Base-by-base conservation (phyloP, 768 basidiomycete genomes). In the Tubosaeta sp. region DNA sequence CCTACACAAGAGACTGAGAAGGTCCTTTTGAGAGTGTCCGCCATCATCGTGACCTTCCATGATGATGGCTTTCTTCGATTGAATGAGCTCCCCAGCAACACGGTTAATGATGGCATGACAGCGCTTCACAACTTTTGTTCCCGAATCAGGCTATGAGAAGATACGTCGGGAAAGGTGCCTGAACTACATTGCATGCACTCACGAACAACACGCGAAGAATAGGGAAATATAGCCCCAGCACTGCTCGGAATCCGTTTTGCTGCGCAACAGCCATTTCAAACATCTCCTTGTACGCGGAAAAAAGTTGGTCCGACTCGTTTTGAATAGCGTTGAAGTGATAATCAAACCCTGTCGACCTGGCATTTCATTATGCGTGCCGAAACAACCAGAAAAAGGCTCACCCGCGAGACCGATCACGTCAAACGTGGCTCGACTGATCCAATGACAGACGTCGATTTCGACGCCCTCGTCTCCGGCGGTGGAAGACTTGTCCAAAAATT, bases 321-420 rank as follows among this genome's bases (percentile, higher is more conserved):
- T 86, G 77, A 33, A 95, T 85, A 1, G 93, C 84, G 55, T 88
- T 83, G 72, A 97, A 93, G 51, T 85, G 75, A 61, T 95, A 95
- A 56, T 85, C 88, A 63, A 95, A 95, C 2, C 87, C 90, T 91
- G 46, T 6, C 43, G 11, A 49, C 32, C 26, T 6, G 45, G 62
- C n/a, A 55, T 5, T 39, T 51, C 29, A 31, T 5, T 14, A 29
- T 44, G 31, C 13, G n/a, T 34, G 27, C 13, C 58, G 1, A 27
- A 50, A 11, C 41, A 27, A 27, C 25, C 34, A 35, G 13, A 27
- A 37, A 43, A 51, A 22, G 8, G n/a, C 73, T 43, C 50, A 89
- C 88, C 89, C 38, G 92, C 89, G n/a, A 90, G 66, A 1, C 92
- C 94, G 59, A 97, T 92, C 41, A 95, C 85, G 66, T 95, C 94